Conservation (phyloP, 331 rosid species). For the Cucumis variabilis region DNA sequence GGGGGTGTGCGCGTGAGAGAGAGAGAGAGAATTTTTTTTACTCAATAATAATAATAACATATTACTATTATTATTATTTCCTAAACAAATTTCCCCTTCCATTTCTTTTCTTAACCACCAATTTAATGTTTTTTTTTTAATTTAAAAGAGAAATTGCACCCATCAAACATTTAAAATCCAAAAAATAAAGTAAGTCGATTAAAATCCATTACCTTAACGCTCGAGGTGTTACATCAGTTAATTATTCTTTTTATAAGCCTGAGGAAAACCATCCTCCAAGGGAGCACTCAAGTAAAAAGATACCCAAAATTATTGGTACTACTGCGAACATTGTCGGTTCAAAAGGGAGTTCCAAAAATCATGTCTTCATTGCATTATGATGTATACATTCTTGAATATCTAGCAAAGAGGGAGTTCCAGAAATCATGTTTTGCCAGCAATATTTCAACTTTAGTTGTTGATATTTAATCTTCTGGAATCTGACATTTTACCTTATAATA, state of each 20-base stretch:
- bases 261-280: constrained; percentile 97
- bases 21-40: too few relatives aligned
- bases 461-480: neutral
- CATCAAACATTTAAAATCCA: too few relatives aligned
- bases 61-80: too few relatives aligned
- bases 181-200: too few relatives aligned
- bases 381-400: neutral
- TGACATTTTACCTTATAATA: neutral
- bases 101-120: too few relatives aligned
- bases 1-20: too few relatives aligned
- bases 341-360: constrained; percentile 69
- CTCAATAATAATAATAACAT: too few relatives aligned
- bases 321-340: constrained; percentile 92
- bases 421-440: neutral
- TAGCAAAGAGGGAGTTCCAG: neutral
- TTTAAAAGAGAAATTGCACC: too few relatives aligned
- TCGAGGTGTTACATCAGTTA: too few relatives aligned
- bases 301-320: constrained; percentile 90
- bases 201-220: too few relatives aligned
- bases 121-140: too few relatives aligned
- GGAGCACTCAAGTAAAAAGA: constrained; percentile 89
- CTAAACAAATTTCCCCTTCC: too few relatives aligned
- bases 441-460: neutral
- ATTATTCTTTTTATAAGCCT: constrained; percentile 82
- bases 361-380: constrained; percentile 32